Base-by-base conservation (phyloP, 371 early-diverging fungal species). In the Chytridium lagenaria region DNA sequence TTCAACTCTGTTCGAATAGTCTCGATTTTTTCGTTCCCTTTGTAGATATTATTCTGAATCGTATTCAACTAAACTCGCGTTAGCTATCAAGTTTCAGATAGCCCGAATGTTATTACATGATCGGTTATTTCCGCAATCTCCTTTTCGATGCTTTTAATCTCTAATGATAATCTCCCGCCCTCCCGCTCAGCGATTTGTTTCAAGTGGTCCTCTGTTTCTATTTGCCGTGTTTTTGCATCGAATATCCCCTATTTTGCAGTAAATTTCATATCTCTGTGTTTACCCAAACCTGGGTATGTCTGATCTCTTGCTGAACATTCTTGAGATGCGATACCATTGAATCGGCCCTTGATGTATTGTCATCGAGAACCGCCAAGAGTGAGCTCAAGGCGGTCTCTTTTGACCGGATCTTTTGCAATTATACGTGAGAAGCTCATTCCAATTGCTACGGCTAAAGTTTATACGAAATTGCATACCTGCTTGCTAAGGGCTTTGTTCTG, bases 131-230 rank as follows among this genome's bases (percentile, higher is more conserved):
- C 73, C 0, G 81, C 64, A 37, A 82, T 80, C 71, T 86, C 83
- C 51, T 80, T 81, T 26, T 81, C 83, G 15, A 85, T 77, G 15
- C 78, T 37, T 59, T 78, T 78, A 61, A 84, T 84, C 50, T 88
- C 88, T 64, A 76, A 23, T 12, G 78, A 70, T 34, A 85, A 67
- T 2, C 88, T 68, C 1, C 85, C 87, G 28, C 69, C 73, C 66
- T 87, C 85, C 12, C 88, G 75, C 55, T 87, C 87, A 0, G 88
- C 81, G 2, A 88, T 70, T 68, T 82, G 83, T 68, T 85, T 85
- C 55, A 88, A 81, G 44, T 88, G 87, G 36, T 86, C 85, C 72
- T 88, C 88, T 15, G 86, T 83, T 50, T 88, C 83, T 28, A 86
- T 88, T 39, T 87, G 84, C 3, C 87, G 75, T 28, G 75, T 80